Conservation (phyloP, 108 stramenopile species). For the Cyclotella atomus region DNA sequence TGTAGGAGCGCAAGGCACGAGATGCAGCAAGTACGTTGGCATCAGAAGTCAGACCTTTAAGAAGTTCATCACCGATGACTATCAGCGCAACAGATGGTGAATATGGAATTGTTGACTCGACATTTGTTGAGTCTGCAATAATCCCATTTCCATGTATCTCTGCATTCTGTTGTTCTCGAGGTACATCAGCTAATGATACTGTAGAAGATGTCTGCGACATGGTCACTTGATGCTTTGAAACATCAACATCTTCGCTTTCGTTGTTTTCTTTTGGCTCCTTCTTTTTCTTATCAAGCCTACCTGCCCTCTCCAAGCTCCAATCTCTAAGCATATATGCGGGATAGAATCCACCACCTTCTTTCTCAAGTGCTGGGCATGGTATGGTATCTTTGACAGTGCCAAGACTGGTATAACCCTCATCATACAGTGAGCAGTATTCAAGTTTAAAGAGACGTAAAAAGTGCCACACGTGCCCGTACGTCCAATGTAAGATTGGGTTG, state of each 20-base stretch:
- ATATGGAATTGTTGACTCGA: background rate
- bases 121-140: constrained; percentile 14
- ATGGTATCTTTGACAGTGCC: constrained; percentile 90
- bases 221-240: constrained; percentile 10
- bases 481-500: constrained; percentile 96
- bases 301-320: constrained; percentile 83
- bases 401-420: constrained; percentile 95
- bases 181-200: constrained; percentile 17
- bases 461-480: constrained; percentile 91
- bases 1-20: constrained; percentile 74
- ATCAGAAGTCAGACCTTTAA: constrained; percentile 91
- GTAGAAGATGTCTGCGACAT: constrained; percentile 42
- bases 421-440: constrained; percentile 95
- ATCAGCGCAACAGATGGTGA: constrained; percentile 71
- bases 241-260: background rate
- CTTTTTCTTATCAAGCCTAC: constrained; percentile 57
- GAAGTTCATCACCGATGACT: constrained; percentile 95
- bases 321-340: constrained; percentile 90
- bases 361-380: constrained; percentile 91
- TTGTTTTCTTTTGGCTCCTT: constrained; percentile 1
- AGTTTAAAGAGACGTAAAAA: constrained; percentile 88
- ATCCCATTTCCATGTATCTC: background rate
- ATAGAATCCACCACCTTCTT: constrained; percentile 63
- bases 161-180: background rate
- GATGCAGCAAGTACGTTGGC: constrained; percentile 89